Conservation (phyloP, 148 eudicot genomes). For the Vaccinium corymbosum region DNA sequence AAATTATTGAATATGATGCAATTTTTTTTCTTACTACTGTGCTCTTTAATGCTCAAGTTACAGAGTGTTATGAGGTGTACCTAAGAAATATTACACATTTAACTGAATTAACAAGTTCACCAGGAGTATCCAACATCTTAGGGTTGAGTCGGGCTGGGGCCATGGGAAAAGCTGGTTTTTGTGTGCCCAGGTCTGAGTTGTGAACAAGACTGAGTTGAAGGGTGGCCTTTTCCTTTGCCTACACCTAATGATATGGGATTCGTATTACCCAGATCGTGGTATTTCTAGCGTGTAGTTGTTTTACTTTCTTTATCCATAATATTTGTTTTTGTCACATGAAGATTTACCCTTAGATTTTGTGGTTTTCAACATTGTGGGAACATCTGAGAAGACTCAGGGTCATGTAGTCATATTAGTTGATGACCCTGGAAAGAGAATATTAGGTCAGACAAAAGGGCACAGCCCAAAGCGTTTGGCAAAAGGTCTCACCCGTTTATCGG, state of each 20-base stretch:
- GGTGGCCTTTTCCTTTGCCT: neutral
- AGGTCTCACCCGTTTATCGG: neutral
- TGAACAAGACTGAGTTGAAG: neutral
- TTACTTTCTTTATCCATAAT: neutral
- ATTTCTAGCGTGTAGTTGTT: neutral
- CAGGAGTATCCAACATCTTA: neutral
- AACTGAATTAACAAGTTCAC: neutral
- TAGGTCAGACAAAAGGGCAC: neutral
- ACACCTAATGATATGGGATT: neutral
- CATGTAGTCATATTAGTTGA: neutral
- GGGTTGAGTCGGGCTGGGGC: neutral
- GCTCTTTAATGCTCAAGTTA: neutral
- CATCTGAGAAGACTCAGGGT: neutral
- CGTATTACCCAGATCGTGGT: neutral
- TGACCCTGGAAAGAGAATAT: neutral
- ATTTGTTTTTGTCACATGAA: neutral
- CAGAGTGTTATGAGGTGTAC: neutral
- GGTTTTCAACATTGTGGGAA: neutral
- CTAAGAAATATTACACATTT: neutral
- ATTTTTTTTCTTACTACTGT: neutral
- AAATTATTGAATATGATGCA: neutral
- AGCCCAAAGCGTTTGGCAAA: neutral
- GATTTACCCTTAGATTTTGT: neutral
- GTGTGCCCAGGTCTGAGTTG: neutral
- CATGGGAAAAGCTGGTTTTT: neutral